Conservation (phyloP, 2,329 filamentous ascomycete species). For the Fusarium albidum region DNA sequence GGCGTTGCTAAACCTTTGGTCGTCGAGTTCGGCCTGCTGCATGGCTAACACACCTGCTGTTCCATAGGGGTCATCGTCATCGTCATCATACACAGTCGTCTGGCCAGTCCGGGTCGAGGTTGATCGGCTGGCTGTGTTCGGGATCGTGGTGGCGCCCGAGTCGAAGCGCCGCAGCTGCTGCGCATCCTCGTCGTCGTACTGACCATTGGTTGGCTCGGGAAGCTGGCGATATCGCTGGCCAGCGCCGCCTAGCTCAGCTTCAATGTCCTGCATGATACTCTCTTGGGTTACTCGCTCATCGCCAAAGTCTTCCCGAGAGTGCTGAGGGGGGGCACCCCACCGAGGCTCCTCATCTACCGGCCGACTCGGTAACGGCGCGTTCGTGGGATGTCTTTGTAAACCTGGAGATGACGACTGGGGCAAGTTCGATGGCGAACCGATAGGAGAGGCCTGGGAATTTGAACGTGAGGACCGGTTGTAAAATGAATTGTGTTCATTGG, state of each 20-base stretch:
- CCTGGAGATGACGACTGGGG: constrained; percentile 52
- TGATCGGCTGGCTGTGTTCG: constrained; percentile 34
- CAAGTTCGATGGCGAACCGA: constrained; percentile 54
- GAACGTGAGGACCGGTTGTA: constrained; percentile 56
- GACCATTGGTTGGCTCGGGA: constrained; percentile 54
- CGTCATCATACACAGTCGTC: constrained; percentile 52
- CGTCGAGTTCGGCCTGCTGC: constrained; percentile 83
- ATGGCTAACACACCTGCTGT: constrained; percentile 85
- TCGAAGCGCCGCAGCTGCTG: constrained; percentile 59
- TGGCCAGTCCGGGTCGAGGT: constrained; percentile 31
- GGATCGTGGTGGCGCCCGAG: constrained; percentile 58
- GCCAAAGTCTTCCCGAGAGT: constrained; percentile 43
- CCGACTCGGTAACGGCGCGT: constrained; percentile 65
- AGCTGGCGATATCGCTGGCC: constrained; percentile 47
- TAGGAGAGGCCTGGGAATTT: constrained; percentile 58
- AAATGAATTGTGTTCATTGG: constrained; percentile 56
- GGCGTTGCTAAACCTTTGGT: constrained; percentile 56
- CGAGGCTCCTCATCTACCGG: constrained; percentile 56
- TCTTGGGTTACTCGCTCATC: constrained; percentile 57
- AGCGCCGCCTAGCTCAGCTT: constrained; percentile 58
- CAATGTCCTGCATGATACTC: constrained; percentile 65
- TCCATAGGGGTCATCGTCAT: constrained; percentile 89
- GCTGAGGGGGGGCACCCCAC: constrained; percentile 49
- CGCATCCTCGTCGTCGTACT: constrained; percentile 55
- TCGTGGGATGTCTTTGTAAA: constrained; percentile 66